A percentile compares a stretch with the other conserved stretches of the same genome.
Evolutionary conservation across 106 monocot genomes (phyloP).

Genomic region (Cymbidium sinense): DNA sequence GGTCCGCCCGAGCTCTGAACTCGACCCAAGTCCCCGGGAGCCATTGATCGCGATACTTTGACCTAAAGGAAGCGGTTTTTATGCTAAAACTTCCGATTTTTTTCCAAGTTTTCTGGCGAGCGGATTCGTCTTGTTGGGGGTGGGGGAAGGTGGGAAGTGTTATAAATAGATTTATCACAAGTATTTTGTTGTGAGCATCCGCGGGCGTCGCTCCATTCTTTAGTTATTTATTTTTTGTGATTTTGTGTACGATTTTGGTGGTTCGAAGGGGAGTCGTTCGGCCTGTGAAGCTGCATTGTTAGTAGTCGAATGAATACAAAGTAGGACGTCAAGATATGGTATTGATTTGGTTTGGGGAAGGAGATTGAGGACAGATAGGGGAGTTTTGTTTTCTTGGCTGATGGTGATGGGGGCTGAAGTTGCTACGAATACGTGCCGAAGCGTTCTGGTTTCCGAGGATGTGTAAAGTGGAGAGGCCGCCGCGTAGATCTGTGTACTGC

Average conservation of each 20-base stretch:
- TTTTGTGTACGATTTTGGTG: not conserved
- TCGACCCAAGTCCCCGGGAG: not conserved
- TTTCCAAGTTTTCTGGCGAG: not conserved
- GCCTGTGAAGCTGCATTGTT: not conserved
- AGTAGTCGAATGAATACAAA: not conserved
- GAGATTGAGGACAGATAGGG: not conserved
- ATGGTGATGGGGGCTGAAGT: not conserved
- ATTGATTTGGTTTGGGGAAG: not conserved
- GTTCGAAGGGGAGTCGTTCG: not conserved
- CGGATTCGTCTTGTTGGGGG: not conserved
- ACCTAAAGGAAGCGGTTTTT: not conserved
- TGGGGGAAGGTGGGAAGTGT: not conserved
- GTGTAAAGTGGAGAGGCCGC: not conserved
- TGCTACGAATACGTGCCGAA: not conserved
- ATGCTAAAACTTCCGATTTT: not conserved
- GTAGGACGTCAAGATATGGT: no score
- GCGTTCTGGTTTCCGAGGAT: not conserved
- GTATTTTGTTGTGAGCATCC: not conserved
- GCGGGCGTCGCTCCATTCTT: not conserved
- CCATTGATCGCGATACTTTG: not conserved
- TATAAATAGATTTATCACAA: not conserved
- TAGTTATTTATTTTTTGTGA: not conserved
- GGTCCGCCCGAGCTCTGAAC: not conserved
- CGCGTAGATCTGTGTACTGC: not conserved
- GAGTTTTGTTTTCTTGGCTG: not conserved